Evolutionary conservation across 352 stramenopile genomes (phyloP).

Genomic region (Thalassiosira livingstoniorum): DNA sequence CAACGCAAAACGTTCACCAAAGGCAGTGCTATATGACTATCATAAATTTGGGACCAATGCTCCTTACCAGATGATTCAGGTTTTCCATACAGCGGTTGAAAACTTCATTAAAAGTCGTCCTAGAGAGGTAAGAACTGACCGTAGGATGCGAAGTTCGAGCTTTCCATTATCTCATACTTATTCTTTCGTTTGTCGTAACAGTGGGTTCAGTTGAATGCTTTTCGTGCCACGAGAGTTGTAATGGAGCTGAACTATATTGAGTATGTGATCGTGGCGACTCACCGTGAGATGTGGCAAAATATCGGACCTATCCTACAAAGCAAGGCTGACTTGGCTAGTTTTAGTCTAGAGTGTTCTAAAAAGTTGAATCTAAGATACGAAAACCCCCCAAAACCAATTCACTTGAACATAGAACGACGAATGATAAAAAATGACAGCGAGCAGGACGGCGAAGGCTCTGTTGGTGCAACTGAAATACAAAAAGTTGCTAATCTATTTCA

Average conservation of each 20-base stretch:
- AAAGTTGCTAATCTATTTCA: slow-evolving; percentile 7
- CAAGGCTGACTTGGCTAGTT: slow-evolving; percentile 64
- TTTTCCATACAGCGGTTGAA: slow-evolving; percentile 68
- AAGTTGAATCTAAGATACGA: slow-evolving; percentile 74
- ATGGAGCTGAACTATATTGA: slow-evolving; percentile 78
- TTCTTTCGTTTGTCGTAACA: neutral
- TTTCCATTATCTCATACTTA: slow-evolving; percentile 6
- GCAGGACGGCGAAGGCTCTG: neutral
- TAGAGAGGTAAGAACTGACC: slow-evolving; percentile 56
- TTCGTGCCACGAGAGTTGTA: slow-evolving; percentile 67
- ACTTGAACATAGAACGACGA: slow-evolving; percentile 33
- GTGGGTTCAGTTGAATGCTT: slow-evolving; percentile 59
- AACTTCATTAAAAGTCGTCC: slow-evolving; percentile 73
- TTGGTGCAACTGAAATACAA: neutral
- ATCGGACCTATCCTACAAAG: slow-evolving; percentile 66
- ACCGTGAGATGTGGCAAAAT: slow-evolving; percentile 74
- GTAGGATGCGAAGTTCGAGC: slow-evolving; percentile 1
- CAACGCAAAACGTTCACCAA: slow-evolving; percentile 71
- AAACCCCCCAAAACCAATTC: slow-evolving; percentile 64
- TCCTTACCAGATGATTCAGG: slow-evolving; percentile 63
- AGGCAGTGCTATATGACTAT: slow-evolving; percentile 60
- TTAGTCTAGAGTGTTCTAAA: slow-evolving; percentile 75
- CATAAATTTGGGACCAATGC: slow-evolving; percentile 74
- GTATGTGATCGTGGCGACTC: slow-evolving; percentile 69
- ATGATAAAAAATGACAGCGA: neutral